Base-by-base conservation (phyloP, 345 rosid species). In the Hibiscus mutabilis region DNA sequence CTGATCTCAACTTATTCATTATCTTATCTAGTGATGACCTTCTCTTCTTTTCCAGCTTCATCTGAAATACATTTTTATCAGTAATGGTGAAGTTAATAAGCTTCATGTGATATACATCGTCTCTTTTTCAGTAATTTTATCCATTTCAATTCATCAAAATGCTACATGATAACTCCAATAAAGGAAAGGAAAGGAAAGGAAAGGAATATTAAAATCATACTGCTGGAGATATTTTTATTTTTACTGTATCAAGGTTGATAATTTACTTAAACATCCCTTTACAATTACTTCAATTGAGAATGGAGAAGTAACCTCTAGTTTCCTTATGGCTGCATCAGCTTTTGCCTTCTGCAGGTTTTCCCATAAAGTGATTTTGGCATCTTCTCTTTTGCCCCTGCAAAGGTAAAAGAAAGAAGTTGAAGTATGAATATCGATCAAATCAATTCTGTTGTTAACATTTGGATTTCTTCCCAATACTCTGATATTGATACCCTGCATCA, bases 341-440 rank as follows among this genome's bases (percentile, higher is more conserved):
- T 95, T 90, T 13, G 99, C 99, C 99, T 85, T 95, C 89, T 95
- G 99, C 79, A 95, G 86, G 73, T 91, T 95, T 83, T 91, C 97
- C 99, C 99, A 95, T 14, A 93, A 96, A n/a, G 78, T 85, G 71
- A 95, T 92, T 82, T 91, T 89, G 25, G 95, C 93, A 84, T 95
- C 97, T 77, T 90, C 97, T 49, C 90, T 90, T 80, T 86, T 87
- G 25, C 42, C 68, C 82, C 99, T 95, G 86, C 73, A 46, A 53
- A 69, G 40, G 70, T 25, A 6, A 15, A 64, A 35, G 24, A 60
- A 59, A 37, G 71, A 58, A 12, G 37, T 69, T 51, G 63, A 31
- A 53, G 44, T 19, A 63, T 40, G 25, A 46, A 55, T 9, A 70
- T 15, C n/a, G 7, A 19, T 25, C 31, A 7, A 69, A 24, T 16